Evolutionary conservation across 805 yeast genomes (phyloP).

Genomic region (Starmerella potacharoeniae): DNA sequence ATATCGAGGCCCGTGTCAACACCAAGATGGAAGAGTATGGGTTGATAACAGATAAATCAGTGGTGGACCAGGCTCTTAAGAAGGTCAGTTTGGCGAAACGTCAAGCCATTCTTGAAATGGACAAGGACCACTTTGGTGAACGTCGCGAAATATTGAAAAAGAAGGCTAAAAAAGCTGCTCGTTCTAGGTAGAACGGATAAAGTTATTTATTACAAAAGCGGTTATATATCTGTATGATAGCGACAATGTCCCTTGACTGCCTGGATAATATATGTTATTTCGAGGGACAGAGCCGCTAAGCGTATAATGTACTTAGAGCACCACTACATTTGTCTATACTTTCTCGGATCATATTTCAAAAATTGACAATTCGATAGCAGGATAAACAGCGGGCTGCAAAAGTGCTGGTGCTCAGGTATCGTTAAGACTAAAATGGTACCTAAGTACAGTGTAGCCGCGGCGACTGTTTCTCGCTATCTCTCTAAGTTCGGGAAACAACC

Average conservation of each 20-base stretch:
- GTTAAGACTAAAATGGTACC: not conserved
- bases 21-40: conserved; percentile 69
- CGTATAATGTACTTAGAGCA: too few relatives aligned
- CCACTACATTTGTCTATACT: too few relatives aligned
- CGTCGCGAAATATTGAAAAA: conserved; percentile 40
- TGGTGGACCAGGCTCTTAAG: conserved; percentile 61
- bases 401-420: too few relatives aligned
- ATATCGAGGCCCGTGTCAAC: conserved; percentile 77
- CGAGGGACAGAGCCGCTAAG: too few relatives aligned
- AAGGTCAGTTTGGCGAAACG: conserved; percentile 72
- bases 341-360: too few relatives aligned
- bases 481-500: not conserved
- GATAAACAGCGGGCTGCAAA: too few relatives aligned
- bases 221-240: too few relatives aligned
- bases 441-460: not conserved
- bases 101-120: conserved; percentile 90
- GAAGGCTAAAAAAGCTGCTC: conserved; percentile 10
- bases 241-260: too few relatives aligned
- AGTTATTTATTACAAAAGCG: not conserved
- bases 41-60: conserved; percentile 59
- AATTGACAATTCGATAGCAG: too few relatives aligned
- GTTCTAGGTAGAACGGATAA: not conserved
- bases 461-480: not conserved
- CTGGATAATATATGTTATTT: too few relatives aligned
- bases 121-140: conserved; percentile 78